A percentile compares a stretch with the other conserved stretches of the same genome.
Conservation (phyloP, 805 yeast species). For the Saccharomycopsis lassenensis region DNA sequence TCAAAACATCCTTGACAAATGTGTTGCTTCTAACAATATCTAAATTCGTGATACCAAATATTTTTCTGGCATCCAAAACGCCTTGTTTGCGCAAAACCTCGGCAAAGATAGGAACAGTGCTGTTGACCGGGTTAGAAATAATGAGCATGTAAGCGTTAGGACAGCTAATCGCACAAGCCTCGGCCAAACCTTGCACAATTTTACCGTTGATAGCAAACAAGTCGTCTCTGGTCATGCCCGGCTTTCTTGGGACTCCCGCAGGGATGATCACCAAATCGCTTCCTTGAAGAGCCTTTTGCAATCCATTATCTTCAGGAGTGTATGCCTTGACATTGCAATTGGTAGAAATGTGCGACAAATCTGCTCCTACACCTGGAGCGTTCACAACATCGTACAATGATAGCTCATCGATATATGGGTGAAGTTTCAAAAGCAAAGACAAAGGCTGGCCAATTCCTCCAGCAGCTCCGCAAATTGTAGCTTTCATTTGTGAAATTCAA, state of each 20-base stretch:
- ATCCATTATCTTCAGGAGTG: constrained; percentile 37
- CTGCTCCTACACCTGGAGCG: constrained; percentile 82
- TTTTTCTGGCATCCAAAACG: constrained; percentile 56
- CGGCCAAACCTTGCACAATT: constrained; percentile 63
- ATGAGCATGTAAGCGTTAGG: constrained; percentile 71
- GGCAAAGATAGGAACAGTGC: constrained; percentile 83
- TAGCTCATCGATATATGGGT: constrained; percentile 49
- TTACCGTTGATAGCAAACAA: constrained; percentile 76
- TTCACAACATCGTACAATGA: constrained; percentile 79
- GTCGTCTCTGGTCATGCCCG: constrained; percentile 91
- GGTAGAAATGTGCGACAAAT: constrained; percentile 73
- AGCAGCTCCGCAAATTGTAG: constrained; percentile 82
- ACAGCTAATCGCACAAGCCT: constrained; percentile 58
- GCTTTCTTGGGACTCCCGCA: constrained; percentile 89
- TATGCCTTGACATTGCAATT: constrained; percentile 47
- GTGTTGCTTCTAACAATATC: constrained; percentile 85
- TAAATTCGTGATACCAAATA: constrained; percentile 83
- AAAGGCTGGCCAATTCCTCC: constrained; percentile 95
- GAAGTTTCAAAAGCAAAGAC: constrained; percentile 67
- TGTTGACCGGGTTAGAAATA: constrained; percentile 90
- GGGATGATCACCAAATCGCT: constrained; percentile 35
- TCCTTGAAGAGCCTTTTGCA: constrained; percentile 18
- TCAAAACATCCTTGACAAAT: constrained; percentile 50
- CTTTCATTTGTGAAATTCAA: too few relatives aligned
- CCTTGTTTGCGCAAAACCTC: constrained; percentile 62